Evolutionary conservation across 345 rosid species (phyloP).

Genomic region (Chamaenerion angustifolium): DNA sequence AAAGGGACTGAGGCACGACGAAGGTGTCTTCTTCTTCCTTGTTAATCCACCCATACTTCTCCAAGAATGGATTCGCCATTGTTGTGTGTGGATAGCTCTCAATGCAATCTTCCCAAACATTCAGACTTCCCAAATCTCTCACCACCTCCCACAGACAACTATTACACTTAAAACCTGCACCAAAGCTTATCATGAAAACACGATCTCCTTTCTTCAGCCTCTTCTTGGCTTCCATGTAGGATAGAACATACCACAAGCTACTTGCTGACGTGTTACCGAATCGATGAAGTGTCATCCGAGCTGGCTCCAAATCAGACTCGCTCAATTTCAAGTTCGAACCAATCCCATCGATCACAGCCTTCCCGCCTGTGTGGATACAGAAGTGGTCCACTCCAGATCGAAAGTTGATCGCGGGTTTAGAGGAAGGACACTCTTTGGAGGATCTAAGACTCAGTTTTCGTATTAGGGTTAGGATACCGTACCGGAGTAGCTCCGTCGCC

Average conservation of each 20-base stretch:
- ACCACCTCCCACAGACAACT: conserved; percentile 67
- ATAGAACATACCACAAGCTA: conserved; percentile 87
- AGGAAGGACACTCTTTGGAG: conserved; percentile 10
- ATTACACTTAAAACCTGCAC: conserved; percentile 74
- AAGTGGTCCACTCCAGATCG: conserved; percentile 74
- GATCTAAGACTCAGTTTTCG: conserved; percentile 17
- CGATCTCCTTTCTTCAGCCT: conserved; percentile 63
- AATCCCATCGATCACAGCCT: conserved; percentile 82
- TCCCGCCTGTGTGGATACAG: conserved; percentile 81
- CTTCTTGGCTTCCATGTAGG: conserved; percentile 80
- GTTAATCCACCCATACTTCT: conserved; percentile 73
- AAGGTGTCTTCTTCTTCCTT: conserved; percentile 36
- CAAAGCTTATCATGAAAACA: conserved; percentile 55
- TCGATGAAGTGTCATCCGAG: conserved; percentile 83
- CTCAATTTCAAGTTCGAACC: conserved; percentile 41
- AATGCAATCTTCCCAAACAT: conserved; percentile 60
- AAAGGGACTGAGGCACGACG: background rate
- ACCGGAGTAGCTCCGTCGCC: conserved; percentile 44
- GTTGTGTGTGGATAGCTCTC: conserved; percentile 49
- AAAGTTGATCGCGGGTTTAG: conserved; percentile 41
- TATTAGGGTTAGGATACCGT: conserved; percentile 14
- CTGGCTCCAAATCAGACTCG: conserved; percentile 73
- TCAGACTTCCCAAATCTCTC: conserved; percentile 32
- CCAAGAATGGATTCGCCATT: conserved; percentile 45
- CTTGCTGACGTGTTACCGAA: conserved; percentile 88